These are phyloP conservation scores for Paramecium tetraurelia DNA, from an alignment of 73 alveolate species.

Conservation along the genomic window DNA sequence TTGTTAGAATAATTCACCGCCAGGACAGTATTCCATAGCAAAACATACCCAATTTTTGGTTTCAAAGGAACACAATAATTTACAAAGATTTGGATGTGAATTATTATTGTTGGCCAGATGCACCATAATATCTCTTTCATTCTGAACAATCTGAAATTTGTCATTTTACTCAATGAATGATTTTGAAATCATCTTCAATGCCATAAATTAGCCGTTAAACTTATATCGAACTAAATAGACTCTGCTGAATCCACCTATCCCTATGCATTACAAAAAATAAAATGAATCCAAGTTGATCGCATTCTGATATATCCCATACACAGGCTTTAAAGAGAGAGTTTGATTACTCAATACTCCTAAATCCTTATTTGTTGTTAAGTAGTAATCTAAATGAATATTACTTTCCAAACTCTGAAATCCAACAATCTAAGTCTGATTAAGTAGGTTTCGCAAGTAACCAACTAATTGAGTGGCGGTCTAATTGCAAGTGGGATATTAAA, in stretches of 20 bases:
- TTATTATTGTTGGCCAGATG: neutral
- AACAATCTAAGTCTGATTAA: neutral
- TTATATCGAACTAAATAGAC: conserved; percentile 79
- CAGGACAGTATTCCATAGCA: conserved; percentile 66
- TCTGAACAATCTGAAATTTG: conserved; percentile 63
- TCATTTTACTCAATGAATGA: conserved; percentile 66
- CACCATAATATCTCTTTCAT: conserved; percentile 69
- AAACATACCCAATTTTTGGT: conserved; percentile 69
- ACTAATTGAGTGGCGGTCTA: neutral
- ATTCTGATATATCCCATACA: neutral
- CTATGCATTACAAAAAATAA: conserved; percentile 74
- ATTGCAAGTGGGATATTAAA: neutral
- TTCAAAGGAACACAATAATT: conserved; percentile 77
- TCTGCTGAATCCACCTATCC: conserved; percentile 85
- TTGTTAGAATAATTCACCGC: conserved; percentile 69
- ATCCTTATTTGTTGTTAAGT: conserved; percentile 13
- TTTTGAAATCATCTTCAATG: conserved; percentile 77
- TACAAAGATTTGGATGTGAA: conserved; percentile 73
- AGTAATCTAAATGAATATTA: conserved; percentile 1
- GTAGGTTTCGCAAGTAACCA: neutral
- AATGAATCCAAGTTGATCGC: conserved; percentile 38
- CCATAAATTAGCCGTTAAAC: conserved; percentile 83
- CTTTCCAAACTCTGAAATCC: neutral
- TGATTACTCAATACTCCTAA: neutral
- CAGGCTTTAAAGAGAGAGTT: conserved; percentile 1